phyloP scores from a whole-genome alignment of 148 eudicot genomes.

The Chenopodium quinoa region DNA sequence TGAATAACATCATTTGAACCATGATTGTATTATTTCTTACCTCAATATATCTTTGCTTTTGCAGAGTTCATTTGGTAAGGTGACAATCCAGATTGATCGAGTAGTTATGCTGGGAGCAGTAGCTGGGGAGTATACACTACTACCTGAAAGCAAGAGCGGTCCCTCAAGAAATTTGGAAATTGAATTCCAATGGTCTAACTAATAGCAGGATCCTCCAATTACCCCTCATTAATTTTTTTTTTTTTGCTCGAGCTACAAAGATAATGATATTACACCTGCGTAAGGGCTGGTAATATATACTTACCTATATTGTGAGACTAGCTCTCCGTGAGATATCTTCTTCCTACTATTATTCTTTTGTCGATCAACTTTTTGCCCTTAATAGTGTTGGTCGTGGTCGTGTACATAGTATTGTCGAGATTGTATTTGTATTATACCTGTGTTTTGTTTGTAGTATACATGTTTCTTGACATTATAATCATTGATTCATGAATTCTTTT shows the following conservation, averaged over 20 bases:
- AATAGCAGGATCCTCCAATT: conserved; percentile 21
- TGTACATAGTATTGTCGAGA: conserved; percentile 27
- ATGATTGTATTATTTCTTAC: not conserved
- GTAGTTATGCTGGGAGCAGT: conserved; percentile 96
- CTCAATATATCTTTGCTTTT: conserved; percentile 11
- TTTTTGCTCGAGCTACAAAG: conserved; percentile 1
- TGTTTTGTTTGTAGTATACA: conserved; percentile 24
- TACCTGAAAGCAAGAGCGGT: conserved; percentile 98
- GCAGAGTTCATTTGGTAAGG: conserved; percentile 97
- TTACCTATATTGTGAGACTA: not conserved
- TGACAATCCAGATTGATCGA: conserved; percentile 95
- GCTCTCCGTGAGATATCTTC: not conserved
- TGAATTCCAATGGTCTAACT: conserved; percentile 97
- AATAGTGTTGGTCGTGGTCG: conserved; percentile 19
- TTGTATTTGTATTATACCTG: conserved; percentile 20
- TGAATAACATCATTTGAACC: not conserved
- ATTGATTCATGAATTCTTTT: conserved; percentile 38
- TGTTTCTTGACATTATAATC: conserved; percentile 17
- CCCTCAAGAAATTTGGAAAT: conserved; percentile 88
- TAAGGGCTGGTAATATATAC: not conserved
- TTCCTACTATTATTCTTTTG: not conserved
- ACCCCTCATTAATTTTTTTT: not conserved
- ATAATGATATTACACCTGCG: not conserved
- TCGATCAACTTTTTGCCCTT: not conserved
- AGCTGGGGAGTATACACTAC: conserved; percentile 82